A percentile compares a stretch with the other conserved stretches of the same genome.
phyloP scores from a whole-genome alignment of 352 stramenopile species.

The Elongisporangium prolatum region DNA sequence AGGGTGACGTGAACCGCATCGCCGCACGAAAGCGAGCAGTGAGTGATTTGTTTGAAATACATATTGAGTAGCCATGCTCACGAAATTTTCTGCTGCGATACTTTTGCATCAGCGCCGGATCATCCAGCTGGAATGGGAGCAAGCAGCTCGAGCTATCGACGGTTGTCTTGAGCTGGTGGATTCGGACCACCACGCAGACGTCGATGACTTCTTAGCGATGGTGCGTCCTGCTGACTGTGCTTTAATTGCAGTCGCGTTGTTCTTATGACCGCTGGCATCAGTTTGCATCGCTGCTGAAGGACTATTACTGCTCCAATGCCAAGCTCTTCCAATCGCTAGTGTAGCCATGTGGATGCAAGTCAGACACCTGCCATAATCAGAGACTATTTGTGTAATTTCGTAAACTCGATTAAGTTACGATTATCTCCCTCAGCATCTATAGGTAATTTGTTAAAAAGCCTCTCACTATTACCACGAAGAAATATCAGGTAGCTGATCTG shows the following conservation, averaged over 20 bases:
- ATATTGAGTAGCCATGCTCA: neutral
- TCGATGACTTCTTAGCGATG: neutral
- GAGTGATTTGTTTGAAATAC: conserved; percentile 7
- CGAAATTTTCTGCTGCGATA: neutral
- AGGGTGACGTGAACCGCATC: conserved; percentile 52
- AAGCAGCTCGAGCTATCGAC: neutral
- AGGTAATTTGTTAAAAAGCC: no score
- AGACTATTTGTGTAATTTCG: neutral
- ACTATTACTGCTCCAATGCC: neutral
- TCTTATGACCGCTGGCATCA: no score
- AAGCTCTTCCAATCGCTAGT: neutral
- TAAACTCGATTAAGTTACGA: neutral
- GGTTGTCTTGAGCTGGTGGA: neutral
- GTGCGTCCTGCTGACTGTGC: no score
- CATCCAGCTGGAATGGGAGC: conserved; percentile 25
- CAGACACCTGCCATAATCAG: neutral
- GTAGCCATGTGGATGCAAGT: neutral
- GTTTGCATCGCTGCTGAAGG: neutral
- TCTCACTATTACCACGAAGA: no score
- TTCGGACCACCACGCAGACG: neutral
- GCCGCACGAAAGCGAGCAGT: conserved; percentile 52
- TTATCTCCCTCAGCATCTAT: neutral
- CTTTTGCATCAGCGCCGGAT: conserved; percentile 22
- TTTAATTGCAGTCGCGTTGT: no score
- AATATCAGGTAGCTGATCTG: neutral